phyloP scores from a whole-genome alignment of 2,329 filamentous ascomycete species.

The Pseudocercospora musae region DNA sequence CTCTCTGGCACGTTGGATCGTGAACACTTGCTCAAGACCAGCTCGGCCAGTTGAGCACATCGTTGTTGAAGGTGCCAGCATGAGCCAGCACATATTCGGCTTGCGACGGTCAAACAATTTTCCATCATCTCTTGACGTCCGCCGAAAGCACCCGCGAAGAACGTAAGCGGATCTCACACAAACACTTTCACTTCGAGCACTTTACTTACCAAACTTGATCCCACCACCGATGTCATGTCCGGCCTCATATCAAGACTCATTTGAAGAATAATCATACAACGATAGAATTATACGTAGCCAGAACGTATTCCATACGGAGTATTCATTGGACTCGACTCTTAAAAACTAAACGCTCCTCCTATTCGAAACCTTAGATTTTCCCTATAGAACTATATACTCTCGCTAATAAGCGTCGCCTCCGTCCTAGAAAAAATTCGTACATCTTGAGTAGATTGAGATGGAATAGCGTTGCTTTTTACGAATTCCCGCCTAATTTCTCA shows the following conservation, averaged over 20 bases:
- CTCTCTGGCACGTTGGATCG: conserved; percentile 29
- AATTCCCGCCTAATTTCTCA: conserved; percentile 49
- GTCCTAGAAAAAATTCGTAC: conserved; percentile 66
- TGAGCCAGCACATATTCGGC: conserved; percentile 47
- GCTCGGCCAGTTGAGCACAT: conserved; percentile 54
- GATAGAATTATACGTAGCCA: conserved; percentile 64
- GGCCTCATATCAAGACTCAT: conserved; percentile 47
- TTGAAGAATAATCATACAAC: too few species aligned
- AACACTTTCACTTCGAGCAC: background rate
- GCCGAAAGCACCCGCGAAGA: too few species aligned
- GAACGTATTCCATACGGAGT: conserved; percentile 56
- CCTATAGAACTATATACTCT: conserved; percentile 48
- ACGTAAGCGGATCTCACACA: too few species aligned
- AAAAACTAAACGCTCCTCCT: conserved; percentile 54
- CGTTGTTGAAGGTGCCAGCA: conserved; percentile 68
- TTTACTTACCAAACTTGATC: conserved; percentile 57
- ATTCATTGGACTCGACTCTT: conserved; percentile 17
- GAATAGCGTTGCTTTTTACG: conserved; percentile 56
- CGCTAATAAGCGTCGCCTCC: conserved; percentile 60
- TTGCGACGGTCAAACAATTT: conserved; percentile 51
- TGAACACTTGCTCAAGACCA: conserved; percentile 39
- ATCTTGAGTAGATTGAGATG: conserved; percentile 53
- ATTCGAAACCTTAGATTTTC: conserved; percentile 45
- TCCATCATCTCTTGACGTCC: conserved; percentile 59
- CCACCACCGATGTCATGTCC: conserved; percentile 64